Evolutionary conservation across 768 basidiomycete species (phyloP), one percentile per base, ranked within the genome.

Genomic region (Naganishia friedmannii): DNA sequence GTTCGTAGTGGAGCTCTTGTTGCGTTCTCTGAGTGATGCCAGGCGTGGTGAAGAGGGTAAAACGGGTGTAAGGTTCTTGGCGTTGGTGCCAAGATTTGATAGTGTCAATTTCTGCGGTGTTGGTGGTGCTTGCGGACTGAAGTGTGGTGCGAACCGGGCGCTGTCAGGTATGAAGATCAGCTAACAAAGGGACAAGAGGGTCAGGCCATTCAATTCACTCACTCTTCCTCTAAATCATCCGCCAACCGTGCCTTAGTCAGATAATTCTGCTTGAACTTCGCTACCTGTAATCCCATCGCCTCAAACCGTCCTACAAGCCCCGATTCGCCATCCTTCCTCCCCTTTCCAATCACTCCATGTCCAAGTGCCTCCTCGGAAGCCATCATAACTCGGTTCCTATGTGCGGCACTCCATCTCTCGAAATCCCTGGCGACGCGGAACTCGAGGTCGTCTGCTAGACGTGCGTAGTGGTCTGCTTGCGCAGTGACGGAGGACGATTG

Each of bases 211-310:
- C 23, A 17, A 0, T 6, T 46, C 34, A 84, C 92, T 76, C 81
- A 95, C 93, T 95, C 93, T 78, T 96, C 93, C 78, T 92, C 92
- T 9, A 89, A 89, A 77, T 96, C 93, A 75, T 96, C 93, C 19
- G 93, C 93, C 48, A 86, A 86, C 66, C 91, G 86, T 0, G 86
- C 88, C 80, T 93, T 95, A 37, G 85, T 81, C 13, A 91, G 79
- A 77, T 95, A 95, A 66, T 86, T 84, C 65, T 88, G 85, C 81
- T 90, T 92, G 37, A 79, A 51, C 70, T 74, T 77, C 17, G 74
- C 72, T 1, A 77, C 77, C 29, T 79, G 76, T 54, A 77, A 6
- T 34, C 37, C 67, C 67, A 60, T 42, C 31, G 28, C 76, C 69
- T 79, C 78, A 73, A 77, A 80, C 66, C 90, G 88, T 26, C 80